Percentiles rank a stretch among this genome's conserved stretches.
Conservation (phyloP, 106 monocot genomes). For the Dioscorea dumetorum region DNA sequence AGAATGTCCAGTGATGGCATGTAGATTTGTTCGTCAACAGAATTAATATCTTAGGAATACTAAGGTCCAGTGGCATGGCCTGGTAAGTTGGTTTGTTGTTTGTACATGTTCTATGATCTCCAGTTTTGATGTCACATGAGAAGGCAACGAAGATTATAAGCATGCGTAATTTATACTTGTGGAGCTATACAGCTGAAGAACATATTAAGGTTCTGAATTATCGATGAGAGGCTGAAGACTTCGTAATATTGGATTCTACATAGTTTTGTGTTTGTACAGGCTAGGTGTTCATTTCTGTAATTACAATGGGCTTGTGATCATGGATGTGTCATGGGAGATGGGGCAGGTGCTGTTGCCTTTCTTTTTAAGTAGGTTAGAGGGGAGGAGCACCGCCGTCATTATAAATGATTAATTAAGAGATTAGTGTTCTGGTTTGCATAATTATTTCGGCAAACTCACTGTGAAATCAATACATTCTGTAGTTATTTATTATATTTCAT, state of each 20-base stretch:
- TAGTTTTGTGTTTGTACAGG: slow-evolving; percentile 15
- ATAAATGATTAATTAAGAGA: neutral
- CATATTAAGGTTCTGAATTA: neutral
- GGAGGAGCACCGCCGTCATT: neutral
- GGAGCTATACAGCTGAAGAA: neutral
- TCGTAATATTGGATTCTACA: neutral
- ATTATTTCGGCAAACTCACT: neutral
- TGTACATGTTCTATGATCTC: neutral
- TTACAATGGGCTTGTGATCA: slow-evolving; percentile 10
- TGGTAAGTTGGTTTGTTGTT: neutral
- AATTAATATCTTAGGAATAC: neutral
- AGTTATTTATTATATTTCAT: too few species aligned
- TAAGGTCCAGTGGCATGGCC: neutral
- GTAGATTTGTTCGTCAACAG: slow-evolving; percentile 2
- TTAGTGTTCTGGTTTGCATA: neutral
- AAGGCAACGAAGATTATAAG: neutral
- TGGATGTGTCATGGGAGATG: neutral
- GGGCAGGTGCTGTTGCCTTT: slow-evolving; percentile 4
- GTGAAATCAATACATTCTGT: too few species aligned
- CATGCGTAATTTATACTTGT: neutral
- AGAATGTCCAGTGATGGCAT: slow-evolving; percentile 35
- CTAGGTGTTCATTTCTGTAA: slow-evolving; percentile 4
- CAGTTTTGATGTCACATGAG: neutral
- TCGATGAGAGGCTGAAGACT: neutral
- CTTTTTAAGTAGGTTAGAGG: neutral